Evolutionary conservation across 768 basidiomycete genomes (phyloP), one percentile per base, ranked within the genome.

Genomic region (Boletus barrowsii): DNA sequence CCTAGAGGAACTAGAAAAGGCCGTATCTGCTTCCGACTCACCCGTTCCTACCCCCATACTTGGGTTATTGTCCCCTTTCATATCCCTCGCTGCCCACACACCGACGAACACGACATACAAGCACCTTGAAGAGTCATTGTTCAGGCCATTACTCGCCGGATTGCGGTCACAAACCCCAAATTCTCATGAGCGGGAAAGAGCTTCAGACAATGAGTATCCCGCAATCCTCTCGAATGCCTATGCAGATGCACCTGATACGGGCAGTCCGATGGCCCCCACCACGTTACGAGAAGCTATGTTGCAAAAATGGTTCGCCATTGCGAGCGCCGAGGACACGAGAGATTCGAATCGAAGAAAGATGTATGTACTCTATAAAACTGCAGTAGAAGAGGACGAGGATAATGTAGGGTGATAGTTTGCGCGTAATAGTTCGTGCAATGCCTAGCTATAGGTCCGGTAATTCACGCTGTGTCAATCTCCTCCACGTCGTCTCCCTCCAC

Each of bases 401-500:
- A 61, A 53, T 30, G 58, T 49, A 48, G 59, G 57, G 22, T 65
- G 55, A 39, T 39, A 39, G n/a, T 39, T n/a, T 29, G 6, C 26
- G 6, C 26, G 26, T 29, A 8, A 29, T 29, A 29, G 42, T 43
- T 49, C 22, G 40, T 52, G 35, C 36, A 20, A 35, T 18, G 33
- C 8, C 36, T 55, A 49, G 39, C 39, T 65, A 68, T 61, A 81
- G 48, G 72, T 94, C 93, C n/a, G 92, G 92, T 51, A 94, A 71
- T 70, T 95, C 92, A 66, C 93, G 77, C 59, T 86, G 84, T 62
- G 91, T 82, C 51, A 95, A 72, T 55, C 93, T 76, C 37, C 77
- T 83, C 91, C 92, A 96, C 47, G 92, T 95, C 57, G 83, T 89
- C 64, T 93, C 90, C 65, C 83, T 91, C 93, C 93, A 95, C 91